Conservation (phyloP, 306 rosid species). For the Quillaja saponaria region DNA sequence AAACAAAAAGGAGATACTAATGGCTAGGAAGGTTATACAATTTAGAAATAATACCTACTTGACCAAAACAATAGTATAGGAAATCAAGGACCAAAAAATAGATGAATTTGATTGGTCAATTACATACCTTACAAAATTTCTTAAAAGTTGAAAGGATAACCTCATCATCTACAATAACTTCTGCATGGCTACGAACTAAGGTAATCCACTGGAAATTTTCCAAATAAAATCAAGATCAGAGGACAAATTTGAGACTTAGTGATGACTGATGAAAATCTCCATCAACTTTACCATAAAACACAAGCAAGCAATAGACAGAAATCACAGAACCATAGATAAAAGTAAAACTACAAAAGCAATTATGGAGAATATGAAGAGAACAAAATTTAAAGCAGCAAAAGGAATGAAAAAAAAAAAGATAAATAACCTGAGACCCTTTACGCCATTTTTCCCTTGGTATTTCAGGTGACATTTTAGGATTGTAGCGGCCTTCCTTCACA, state of each 20-base stretch:
- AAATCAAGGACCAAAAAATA: background rate
- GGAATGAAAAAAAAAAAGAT: conserved; percentile 10
- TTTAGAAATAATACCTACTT: conserved; percentile 11
- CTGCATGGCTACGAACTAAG: conserved; percentile 80
- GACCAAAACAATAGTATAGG: conserved; percentile 13
- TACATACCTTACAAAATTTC: conserved; percentile 72
- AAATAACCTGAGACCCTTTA: conserved; percentile 93
- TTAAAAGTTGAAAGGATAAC: conserved; percentile 59
- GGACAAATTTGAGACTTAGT: conserved; percentile 20
- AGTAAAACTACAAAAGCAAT: background rate
- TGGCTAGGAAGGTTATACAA: background rate
- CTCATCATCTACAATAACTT: conserved; percentile 73
- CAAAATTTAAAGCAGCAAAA: background rate
- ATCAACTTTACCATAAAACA: background rate
- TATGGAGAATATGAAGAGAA: conserved; percentile 6
- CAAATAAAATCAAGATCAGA: conserved; percentile 38
- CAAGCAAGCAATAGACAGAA: conserved; percentile 14
- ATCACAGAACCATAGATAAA: background rate
- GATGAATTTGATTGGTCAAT: conserved; percentile 5
- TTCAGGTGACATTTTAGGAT: conserved; percentile 82
- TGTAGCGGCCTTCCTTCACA: conserved; percentile 88
- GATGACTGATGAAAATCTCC: background rate
- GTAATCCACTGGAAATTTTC: conserved; percentile 77
- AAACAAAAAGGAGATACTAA: too few species aligned
- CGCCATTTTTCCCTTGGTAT: conserved; percentile 90